Percentiles rank a stretch among this genome's conserved stretches.
phyloP scores from a whole-genome alignment of 306 rosid species.

The apple (Malus domestica) region DNA sequence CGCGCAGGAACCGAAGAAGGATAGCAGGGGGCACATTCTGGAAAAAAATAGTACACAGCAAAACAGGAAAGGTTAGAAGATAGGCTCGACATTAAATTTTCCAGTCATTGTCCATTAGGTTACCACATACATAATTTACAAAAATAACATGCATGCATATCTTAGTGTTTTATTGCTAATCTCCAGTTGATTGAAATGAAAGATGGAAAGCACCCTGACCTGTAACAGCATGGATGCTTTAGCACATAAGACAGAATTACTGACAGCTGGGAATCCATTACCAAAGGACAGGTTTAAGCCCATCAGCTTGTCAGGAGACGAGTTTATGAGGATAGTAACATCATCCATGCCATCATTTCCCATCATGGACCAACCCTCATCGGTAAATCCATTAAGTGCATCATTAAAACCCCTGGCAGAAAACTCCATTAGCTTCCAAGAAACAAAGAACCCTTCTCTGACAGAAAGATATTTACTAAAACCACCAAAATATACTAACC shows the following conservation, averaged over 20 bases:
- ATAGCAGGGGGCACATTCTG: slow-evolving; percentile 98
- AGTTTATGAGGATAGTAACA: slow-evolving; percentile 77
- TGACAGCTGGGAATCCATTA: slow-evolving; percentile 80
- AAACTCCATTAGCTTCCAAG: slow-evolving; percentile 26
- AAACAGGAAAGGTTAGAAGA: not conserved
- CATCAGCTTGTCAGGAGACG: slow-evolving; percentile 90
- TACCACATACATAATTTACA: not conserved
- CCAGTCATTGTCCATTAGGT: not conserved
- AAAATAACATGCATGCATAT: not conserved
- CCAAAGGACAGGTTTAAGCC: slow-evolving; percentile 80
- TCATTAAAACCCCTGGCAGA: slow-evolving; percentile 83
- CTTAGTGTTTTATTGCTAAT: not conserved
- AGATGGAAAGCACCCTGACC: slow-evolving; percentile 41
- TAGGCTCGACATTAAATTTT: not conserved
- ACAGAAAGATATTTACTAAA: not conserved
- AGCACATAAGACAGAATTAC: slow-evolving; percentile 90
- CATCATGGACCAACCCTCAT: slow-evolving; percentile 96
- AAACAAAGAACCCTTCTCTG: not conserved
- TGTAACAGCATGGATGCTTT: slow-evolving; percentile 97
- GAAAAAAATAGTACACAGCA: slow-evolving; percentile 10
- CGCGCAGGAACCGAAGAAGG: slow-evolving; percentile 83
- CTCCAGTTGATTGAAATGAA: not conserved
- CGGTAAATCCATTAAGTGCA: slow-evolving; percentile 92
- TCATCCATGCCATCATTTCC: slow-evolving; percentile 92
- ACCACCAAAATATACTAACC: slow-evolving; percentile 36